Base-by-base conservation (phyloP, 768 basidiomycete species). In the Suillus placidus region DNA sequence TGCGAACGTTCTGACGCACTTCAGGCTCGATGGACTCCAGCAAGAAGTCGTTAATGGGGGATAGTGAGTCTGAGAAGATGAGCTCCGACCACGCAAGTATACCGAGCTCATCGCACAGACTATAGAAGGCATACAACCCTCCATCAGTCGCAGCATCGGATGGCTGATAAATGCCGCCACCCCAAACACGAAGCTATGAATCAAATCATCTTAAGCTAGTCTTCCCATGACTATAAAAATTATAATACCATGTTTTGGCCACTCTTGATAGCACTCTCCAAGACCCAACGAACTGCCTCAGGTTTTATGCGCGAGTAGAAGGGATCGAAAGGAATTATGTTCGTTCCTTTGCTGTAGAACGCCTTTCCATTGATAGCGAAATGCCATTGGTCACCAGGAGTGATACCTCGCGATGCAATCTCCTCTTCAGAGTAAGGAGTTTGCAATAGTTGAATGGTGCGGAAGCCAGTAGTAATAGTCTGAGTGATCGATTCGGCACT, bases 11-110 rank as follows among this genome's bases (percentile, higher is more conserved):
- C 73, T 87, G 84, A 23, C 83, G 77, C 16, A 87, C 83, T 70
- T 88, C 87, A 2, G 84, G 82, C 54, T 84, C 84, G 61, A 87
- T 71, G 4, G 82, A 80, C 62, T 81, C 81, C 38, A 87, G 71
- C 26, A 87, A 63, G 67, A 84, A 87, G 66, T 80, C 77, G 66
- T 87, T 85, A 74, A 86, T 81, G 2, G 86, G 83, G 66, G 86
- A 87, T 32, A 86, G 67, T 2, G 83, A 75, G 64, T 87, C 86
- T 0, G 86, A 86, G 74, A 87, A 87, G 60, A 85, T 85, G 61
- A 87, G 81, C 68, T 88, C 87, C 1, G 85, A 85, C 87, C 87
- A 87, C 2, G 81, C 85, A 56, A 88, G 75, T 66, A 87, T 85
- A 8, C 87, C 86, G 0, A 88, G 79, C 67, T 87, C 85, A 70